These are phyloP conservation scores for Noccaea caerulescens DNA, from an alignment of 345 rosid genomes.

Conservation along the genomic window DNA sequence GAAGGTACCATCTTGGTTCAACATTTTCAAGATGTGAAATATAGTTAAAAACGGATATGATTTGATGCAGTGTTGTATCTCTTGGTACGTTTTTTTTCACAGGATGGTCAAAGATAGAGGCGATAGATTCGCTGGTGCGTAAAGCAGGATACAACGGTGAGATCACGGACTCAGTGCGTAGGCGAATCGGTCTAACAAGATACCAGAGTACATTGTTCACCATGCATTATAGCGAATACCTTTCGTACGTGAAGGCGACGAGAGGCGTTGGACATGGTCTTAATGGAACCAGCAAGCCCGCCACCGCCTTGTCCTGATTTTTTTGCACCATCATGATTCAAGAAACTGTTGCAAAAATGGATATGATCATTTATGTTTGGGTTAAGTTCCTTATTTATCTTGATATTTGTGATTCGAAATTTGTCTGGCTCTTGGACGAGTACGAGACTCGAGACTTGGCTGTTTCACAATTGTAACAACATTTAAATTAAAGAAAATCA, in stretches of 20 bases:
- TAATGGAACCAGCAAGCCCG: conserved; percentile 60
- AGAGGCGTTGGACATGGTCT: conserved; percentile 65
- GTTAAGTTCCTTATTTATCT: conserved; percentile 32
- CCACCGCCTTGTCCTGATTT: conserved; percentile 47
- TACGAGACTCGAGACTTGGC: no score
- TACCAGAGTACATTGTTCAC: conserved; percentile 91
- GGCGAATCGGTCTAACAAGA: conserved; percentile 76
- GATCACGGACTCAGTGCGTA: conserved; percentile 67
- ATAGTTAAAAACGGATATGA: no score
- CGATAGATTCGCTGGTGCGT: conserved; percentile 88
- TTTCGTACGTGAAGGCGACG: conserved; percentile 64
- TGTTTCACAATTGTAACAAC: conserved; percentile 39
- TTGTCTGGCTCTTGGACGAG: conserved; percentile 11
- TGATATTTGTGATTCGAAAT: conserved; percentile 28
- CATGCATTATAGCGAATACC: conserved; percentile 80
- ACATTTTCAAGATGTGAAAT: not conserved
- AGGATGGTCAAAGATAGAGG: conserved; percentile 90
- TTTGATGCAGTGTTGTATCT: not conserved
- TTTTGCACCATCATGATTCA: not conserved
- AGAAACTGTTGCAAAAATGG: conserved; percentile 7
- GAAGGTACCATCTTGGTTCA: conserved; percentile 59
- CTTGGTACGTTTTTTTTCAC: not conserved
- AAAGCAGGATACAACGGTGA: conserved; percentile 78
- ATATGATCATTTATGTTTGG: conserved; percentile 7
- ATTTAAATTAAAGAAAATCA: conserved; percentile 20